Conservation (phyloP, 345 rosid species). For the Rhodamnia rubescens region DNA sequence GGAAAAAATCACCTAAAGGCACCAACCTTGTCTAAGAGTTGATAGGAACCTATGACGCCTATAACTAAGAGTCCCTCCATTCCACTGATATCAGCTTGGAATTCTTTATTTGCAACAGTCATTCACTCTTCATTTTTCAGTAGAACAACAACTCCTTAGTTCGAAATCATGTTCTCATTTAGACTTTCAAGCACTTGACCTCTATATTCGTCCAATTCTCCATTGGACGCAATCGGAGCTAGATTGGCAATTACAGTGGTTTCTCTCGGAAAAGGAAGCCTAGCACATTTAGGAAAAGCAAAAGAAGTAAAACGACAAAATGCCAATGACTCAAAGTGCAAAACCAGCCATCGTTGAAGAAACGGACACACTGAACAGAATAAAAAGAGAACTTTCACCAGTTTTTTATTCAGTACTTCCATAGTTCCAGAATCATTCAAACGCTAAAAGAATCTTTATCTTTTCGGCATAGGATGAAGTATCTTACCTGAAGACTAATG, state of each 20-base stretch:
- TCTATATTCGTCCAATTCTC: no score
- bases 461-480: neutral
- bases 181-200: no score
- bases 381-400: neutral
- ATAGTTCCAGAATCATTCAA: neutral
- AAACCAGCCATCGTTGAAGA: no score
- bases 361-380: no score
- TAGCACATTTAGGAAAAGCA: no score
- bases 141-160: no score
- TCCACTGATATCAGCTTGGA: neutral
- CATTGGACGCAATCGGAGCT: no score
- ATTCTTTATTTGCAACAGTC: neutral
- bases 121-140: neutral
- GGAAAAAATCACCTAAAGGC: neutral
- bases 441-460: neutral
- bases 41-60: neutral
- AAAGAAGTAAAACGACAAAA: no score
- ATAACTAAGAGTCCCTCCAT: neutral
- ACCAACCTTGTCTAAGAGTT: neutral
- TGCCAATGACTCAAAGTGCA: no score
- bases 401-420: neutral
- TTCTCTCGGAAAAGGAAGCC: no score
- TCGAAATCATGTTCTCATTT: no score
- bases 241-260: no score
- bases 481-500: neutral